Percentiles rank a stretch among this genome's conserved stretches.
Conservation (phyloP, 305 asterid genomes). For the Fraxinus greggii region DNA sequence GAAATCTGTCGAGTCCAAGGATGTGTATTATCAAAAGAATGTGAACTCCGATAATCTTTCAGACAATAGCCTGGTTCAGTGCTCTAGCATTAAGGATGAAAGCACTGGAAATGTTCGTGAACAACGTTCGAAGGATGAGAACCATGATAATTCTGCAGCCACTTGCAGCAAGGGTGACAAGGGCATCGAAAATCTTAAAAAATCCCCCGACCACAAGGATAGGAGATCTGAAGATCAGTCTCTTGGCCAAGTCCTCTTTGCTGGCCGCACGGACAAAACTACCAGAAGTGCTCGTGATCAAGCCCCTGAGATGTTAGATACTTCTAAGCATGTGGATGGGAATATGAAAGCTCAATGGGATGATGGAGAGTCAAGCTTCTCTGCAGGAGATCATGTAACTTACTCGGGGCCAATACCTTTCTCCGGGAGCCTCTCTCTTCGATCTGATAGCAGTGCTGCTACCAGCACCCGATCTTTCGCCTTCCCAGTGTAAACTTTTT, state of each 20-base stretch:
- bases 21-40: conserved; percentile 11
- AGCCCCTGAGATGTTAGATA: conserved; percentile 17
- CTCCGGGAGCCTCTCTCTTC: conserved; percentile 77
- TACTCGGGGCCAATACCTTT: conserved; percentile 63
- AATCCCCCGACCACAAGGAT: conserved; percentile 2
- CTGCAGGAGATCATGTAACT: conserved; percentile 53
- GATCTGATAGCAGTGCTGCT: conserved; percentile 87
- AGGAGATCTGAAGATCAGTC: conserved; percentile 15
- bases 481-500: conserved; percentile 68
- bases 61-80: conserved; percentile 30
- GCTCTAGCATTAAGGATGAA: conserved; percentile 5
- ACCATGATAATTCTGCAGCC: conserved; percentile 15
- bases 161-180: conserved; percentile 1
- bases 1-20: conserved; percentile 22
- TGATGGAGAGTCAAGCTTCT: conserved; percentile 80
- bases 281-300: not conserved
- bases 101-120: conserved; percentile 11
- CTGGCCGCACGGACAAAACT: not conserved
- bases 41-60: conserved; percentile 22
- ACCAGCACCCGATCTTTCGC: conserved; percentile 86
- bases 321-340: conserved; percentile 11
- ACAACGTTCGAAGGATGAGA: conserved; percentile 17
- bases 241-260: not conserved
- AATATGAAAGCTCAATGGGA: conserved; percentile 35
- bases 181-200: conserved; percentile 8